Evolutionary conservation across 2,329 filamentous ascomycete genomes (phyloP), one percentile per base, ranked within the genome.

Genomic region (Penicillium sp.): DNA sequence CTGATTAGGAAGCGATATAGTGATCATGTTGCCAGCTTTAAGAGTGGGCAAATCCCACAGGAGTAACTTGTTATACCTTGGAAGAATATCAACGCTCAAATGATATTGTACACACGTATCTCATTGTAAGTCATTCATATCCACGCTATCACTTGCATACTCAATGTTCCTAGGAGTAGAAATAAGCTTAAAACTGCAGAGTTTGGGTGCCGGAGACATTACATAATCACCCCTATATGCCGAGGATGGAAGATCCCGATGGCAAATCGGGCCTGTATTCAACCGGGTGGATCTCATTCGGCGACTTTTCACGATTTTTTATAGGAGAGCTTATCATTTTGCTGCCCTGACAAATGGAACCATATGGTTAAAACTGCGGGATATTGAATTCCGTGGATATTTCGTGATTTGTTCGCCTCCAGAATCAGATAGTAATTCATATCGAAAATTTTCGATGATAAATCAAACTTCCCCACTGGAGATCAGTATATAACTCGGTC

Each of bases 381-480:
- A 29, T 19, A 2, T 39, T 9, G 5, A 15, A 4, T 40, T 9
- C 26, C 28, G 15, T 45, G 33, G 26, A 32, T 22, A n/a, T 17
- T 17, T n/a, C 21, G 10, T 15, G 13, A 41, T 17, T 24, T 17
- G 4, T n/a, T 40, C 1, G 32, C 24, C 33, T 38, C 24, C 24
- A 29, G 3, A 41, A 37, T 31, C 13, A 29, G 13, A 31, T 31
- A 8, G 9, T 22, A 31, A 24, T 17, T 3, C 4, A n/a, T 9
- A 6, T 26, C n/a, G 12, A 29, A 32, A 24, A 10, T 10, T 32
- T 46, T 12, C 6, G 44, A 46, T 46, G 44, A 46, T 46, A 40
- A 46, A 46, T 46, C 34, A 40, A 32, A 24, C 2, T 39, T 45
- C 35, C n/a, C 44, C 44, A 46, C 44, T 19, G 34, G 24, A 41